A percentile compares a stretch with the other conserved stretches of the same genome.
Conservation (phyloP, 108 stramenopile species). For the Stephanodiscus minutulus region DNA sequence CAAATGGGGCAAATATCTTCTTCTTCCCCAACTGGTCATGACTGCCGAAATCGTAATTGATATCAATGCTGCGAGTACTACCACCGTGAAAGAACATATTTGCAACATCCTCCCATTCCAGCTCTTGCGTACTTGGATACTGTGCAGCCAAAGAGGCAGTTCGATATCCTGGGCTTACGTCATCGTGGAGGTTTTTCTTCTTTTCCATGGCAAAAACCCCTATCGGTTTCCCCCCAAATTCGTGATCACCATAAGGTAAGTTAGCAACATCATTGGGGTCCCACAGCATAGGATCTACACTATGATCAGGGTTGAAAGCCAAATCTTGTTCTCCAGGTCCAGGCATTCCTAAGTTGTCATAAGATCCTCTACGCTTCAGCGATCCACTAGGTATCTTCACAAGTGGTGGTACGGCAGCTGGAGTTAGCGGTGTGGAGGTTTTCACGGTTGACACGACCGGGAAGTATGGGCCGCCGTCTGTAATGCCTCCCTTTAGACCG, state of each 20-base stretch:
- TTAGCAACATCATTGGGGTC: slow-evolving; percentile 52
- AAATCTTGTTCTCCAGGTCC: slow-evolving; percentile 71
- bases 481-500: slow-evolving; percentile 72
- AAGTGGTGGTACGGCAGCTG: slow-evolving; percentile 27
- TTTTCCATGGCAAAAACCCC: slow-evolving; percentile 19
- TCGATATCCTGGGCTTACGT: not conserved
- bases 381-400: slow-evolving; percentile 47
- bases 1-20: slow-evolving; percentile 80
- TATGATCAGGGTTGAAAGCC: slow-evolving; percentile 72
- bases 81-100: slow-evolving; percentile 67
- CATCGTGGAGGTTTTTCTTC: slow-evolving; percentile 19
- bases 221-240: slow-evolving; percentile 32
- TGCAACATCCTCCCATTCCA: slow-evolving; percentile 78
- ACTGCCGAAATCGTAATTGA: slow-evolving; percentile 29
- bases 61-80: slow-evolving; percentile 41
- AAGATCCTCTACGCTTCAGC: slow-evolving; percentile 32
- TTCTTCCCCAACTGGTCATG: slow-evolving; percentile 29
- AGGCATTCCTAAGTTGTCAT: slow-evolving; percentile 33
- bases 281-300: slow-evolving; percentile 63
- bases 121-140: slow-evolving; percentile 65
- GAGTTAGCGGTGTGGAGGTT: slow-evolving; percentile 14
- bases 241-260: slow-evolving; percentile 68
- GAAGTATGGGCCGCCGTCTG: slow-evolving; percentile 70
- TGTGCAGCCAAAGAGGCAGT: slow-evolving; percentile 11
- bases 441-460: slow-evolving; percentile 20